Evolutionary conservation across 1,284 basidiomycete species (phyloP).

Genomic region (Exobasidium cylindrosporum): DNA sequence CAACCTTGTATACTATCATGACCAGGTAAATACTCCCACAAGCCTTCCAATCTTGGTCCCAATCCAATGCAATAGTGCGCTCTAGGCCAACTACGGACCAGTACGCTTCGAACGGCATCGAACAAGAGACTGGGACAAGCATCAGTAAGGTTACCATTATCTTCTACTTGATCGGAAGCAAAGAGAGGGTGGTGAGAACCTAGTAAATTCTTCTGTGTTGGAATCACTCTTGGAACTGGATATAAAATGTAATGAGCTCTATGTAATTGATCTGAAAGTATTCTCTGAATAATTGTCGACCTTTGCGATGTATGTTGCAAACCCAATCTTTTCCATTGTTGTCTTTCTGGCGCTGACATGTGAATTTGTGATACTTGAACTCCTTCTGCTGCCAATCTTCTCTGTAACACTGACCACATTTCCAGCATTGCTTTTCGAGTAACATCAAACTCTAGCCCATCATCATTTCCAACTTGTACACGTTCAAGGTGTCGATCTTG

Average conservation of each 20-base stretch:
- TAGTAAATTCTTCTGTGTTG: too few relatives aligned
- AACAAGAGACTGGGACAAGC: constrained; percentile 2
- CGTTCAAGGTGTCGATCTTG: not conserved
- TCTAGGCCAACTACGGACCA: constrained; percentile 8
- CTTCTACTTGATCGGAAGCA: not conserved
- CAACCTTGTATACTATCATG: not conserved
- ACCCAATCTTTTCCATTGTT: not conserved
- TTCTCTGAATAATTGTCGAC: not conserved
- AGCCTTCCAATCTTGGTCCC: not conserved
- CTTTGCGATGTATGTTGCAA: not conserved
- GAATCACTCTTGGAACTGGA: not conserved
- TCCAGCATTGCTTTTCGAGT: not conserved
- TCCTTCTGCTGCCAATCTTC: not conserved
- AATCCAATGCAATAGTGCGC: constrained; percentile 1
- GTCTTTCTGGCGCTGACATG: not conserved
- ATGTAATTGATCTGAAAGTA: not conserved
- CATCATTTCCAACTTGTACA: not conserved
- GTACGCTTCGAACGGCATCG: not conserved
- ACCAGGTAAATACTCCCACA: constrained; percentile 2
- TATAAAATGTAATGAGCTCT: not conserved
- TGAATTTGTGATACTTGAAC: not conserved
- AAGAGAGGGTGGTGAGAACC: not conserved
- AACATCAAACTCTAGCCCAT: constrained; percentile 4
- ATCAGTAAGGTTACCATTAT: not conserved
- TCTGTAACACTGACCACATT: not conserved